Evolutionary conservation across 192 early-diverging fungal genomes (phyloP).

Genomic region (Backusella parvicylindrica): DNA sequence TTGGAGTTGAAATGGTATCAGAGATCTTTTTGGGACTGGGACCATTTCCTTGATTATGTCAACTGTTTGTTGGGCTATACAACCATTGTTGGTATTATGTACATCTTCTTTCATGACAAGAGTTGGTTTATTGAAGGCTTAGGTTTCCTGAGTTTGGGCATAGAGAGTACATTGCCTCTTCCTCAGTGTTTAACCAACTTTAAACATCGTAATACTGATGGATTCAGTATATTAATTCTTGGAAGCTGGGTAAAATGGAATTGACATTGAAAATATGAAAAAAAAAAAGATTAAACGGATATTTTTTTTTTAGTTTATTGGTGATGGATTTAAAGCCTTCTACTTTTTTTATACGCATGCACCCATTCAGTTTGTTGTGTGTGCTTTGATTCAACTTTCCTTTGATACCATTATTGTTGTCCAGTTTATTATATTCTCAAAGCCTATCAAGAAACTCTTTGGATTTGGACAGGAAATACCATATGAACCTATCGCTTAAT

Average conservation of each 20-base stretch:
- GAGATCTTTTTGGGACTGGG: constrained; percentile 42
- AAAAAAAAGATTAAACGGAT: background rate
- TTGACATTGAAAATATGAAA: background rate
- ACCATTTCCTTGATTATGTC: constrained; percentile 35
- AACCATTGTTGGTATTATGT: constrained; percentile 15
- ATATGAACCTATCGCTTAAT: constrained; percentile 12
- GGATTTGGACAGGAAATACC: background rate
- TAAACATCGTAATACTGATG: constrained; percentile 39
- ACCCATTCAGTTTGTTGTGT: constrained; percentile 52
- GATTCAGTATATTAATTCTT: constrained; percentile 42
- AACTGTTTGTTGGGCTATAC: constrained; percentile 28
- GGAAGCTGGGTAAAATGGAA: constrained; percentile 32
- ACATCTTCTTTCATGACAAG: constrained; percentile 23
- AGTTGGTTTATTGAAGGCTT: constrained; percentile 34
- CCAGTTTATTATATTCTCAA: constrained; percentile 50
- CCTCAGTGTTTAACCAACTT: constrained; percentile 52
- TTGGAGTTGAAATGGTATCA: background rate
- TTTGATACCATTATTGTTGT: constrained; percentile 48
- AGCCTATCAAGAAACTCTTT: constrained; percentile 2
- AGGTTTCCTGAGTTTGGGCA: constrained; percentile 43
- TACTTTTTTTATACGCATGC: constrained; percentile 49
- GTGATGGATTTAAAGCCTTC: constrained; percentile 55
- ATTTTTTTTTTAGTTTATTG: constrained; percentile 41
- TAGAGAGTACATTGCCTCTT: constrained; percentile 57
- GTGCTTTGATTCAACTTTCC: constrained; percentile 51